phyloP scores from a whole-genome alignment of 2,329 filamentous ascomycete genomes.

The Shiraia sp. region DNA sequence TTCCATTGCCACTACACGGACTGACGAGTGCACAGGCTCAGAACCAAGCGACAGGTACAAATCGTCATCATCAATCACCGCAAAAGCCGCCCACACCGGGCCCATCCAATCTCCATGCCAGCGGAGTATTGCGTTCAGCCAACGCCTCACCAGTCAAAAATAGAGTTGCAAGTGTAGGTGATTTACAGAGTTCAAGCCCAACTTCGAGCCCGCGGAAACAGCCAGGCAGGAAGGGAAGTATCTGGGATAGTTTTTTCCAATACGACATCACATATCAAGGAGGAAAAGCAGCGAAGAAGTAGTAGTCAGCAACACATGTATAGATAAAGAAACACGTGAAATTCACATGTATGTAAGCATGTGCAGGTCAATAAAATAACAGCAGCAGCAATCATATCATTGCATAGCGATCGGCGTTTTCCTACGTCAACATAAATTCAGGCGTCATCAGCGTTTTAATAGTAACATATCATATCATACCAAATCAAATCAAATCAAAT shows the following conservation, averaged over 20 bases:
- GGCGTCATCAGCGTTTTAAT: no score
- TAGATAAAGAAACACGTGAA: neutral
- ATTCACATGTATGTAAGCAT: no score
- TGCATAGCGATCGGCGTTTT: no score
- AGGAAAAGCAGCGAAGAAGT: conserved; percentile 38
- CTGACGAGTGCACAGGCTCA: conserved; percentile 16
- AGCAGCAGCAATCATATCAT: no score
- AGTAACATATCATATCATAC: no score
- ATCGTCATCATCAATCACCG: conserved; percentile 16
- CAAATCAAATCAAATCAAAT: no score
- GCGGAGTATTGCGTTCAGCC: conserved; percentile 11
- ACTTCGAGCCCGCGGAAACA: conserved; percentile 24
- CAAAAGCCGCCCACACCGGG: conserved; percentile 16
- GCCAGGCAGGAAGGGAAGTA: conserved; percentile 32
- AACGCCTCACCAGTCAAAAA: conserved; percentile 19
- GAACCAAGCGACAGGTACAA: no score
- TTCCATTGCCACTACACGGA: conserved; percentile 1
- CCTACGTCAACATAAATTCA: no score
- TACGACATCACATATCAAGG: conserved; percentile 46
- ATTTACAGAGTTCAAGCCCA: conserved; percentile 26
- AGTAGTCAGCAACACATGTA: neutral
- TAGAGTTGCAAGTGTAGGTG: conserved; percentile 20
- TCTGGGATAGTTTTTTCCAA: conserved; percentile 47
- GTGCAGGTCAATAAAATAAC: no score
- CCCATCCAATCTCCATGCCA: conserved; percentile 12